These are phyloP conservation scores for Chaetomium tenue DNA, from an alignment of 495 filamentous ascomycete genomes.

Conservation along the genomic window DNA sequence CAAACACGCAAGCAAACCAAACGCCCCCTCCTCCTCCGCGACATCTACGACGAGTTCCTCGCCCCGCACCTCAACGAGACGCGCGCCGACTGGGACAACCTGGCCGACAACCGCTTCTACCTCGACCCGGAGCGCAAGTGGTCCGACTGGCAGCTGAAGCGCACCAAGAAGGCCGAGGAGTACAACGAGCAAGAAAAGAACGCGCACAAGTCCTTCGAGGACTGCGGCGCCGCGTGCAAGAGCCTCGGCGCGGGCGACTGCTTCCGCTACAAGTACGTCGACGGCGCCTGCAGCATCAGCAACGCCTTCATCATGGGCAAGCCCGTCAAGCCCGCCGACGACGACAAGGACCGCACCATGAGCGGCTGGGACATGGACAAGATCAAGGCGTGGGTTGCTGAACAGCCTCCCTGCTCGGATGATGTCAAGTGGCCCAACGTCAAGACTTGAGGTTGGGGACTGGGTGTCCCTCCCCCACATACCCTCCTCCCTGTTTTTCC, in stretches of 20 bases:
- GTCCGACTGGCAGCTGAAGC: slow-evolving; percentile 31
- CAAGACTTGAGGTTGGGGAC: neutral
- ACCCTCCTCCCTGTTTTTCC: too few species aligned
- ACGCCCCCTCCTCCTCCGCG: slow-evolving; percentile 42
- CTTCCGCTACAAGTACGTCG: slow-evolving; percentile 39
- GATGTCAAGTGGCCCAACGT: slow-evolving; percentile 38
- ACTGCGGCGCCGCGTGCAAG: slow-evolving; percentile 47
- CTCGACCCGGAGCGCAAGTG: slow-evolving; percentile 29
- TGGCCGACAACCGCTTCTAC: slow-evolving; percentile 44
- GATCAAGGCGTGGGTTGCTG: slow-evolving; percentile 35
- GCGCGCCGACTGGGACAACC: slow-evolving; percentile 53
- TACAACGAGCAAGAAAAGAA: slow-evolving; percentile 39
- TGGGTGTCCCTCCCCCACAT: too few species aligned
- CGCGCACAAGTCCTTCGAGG: slow-evolving; percentile 42
- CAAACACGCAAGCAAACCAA: slow-evolving; percentile 19
- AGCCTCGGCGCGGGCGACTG: slow-evolving; percentile 35
- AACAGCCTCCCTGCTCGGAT: slow-evolving; percentile 32
- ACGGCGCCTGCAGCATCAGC: slow-evolving; percentile 35
- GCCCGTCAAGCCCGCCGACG: slow-evolving; percentile 28
- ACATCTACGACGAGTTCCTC: slow-evolving; percentile 49
- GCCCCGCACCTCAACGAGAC: slow-evolving; percentile 33
- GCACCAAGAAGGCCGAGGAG: slow-evolving; percentile 33
- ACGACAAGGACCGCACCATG: slow-evolving; percentile 21
- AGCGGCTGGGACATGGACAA: slow-evolving; percentile 44
- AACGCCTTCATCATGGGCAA: slow-evolving; percentile 37